phyloP scores from a whole-genome alignment of 108 stramenopile species.

The Cylindrotheca fusiformis region DNA sequence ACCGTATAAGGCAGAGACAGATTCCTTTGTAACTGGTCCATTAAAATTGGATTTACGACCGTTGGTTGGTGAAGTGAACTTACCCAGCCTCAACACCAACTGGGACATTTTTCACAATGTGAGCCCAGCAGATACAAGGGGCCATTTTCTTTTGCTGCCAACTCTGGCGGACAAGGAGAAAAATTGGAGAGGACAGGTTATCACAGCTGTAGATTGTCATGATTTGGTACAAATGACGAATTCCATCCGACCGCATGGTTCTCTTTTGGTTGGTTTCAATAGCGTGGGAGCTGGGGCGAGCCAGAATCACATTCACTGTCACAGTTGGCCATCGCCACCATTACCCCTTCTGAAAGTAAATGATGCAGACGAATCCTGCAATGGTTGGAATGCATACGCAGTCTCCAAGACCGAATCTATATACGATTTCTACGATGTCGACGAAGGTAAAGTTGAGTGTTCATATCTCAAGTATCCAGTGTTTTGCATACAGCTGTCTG shows the following conservation, averaged over 20 bases:
- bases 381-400: slow-evolving; percentile 26
- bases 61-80: slow-evolving; percentile 15
- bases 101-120: slow-evolving; percentile 66
- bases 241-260: slow-evolving; percentile 43
- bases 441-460: slow-evolving; percentile 25
- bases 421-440: slow-evolving; percentile 23
- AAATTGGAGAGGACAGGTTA: slow-evolving; percentile 53
- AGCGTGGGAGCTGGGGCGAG: slow-evolving; percentile 55
- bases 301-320: slow-evolving; percentile 67
- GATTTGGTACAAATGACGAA: slow-evolving; percentile 42
- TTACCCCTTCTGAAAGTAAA: slow-evolving; percentile 17
- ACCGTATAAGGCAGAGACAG: slow-evolving; percentile 38
- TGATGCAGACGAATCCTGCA: slow-evolving; percentile 3
- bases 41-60: slow-evolving; percentile 44
- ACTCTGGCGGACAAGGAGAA: slow-evolving; percentile 12
- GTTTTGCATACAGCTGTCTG: slow-evolving; percentile 50
- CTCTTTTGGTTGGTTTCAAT: slow-evolving; percentile 46
- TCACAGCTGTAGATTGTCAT: slow-evolving; percentile 37
- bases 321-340: slow-evolving; percentile 51
- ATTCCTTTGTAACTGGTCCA: slow-evolving; percentile 54
- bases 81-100: slow-evolving; percentile 7
- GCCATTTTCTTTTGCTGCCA: slow-evolving; percentile 57
- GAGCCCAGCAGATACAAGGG: slow-evolving; percentile 52
- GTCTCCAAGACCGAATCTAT: slow-evolving; percentile 25
- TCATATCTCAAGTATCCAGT: slow-evolving; percentile 53